phyloP scores from a whole-genome alignment of 768 basidiomycete species.

The Podaxis sp. region DNA sequence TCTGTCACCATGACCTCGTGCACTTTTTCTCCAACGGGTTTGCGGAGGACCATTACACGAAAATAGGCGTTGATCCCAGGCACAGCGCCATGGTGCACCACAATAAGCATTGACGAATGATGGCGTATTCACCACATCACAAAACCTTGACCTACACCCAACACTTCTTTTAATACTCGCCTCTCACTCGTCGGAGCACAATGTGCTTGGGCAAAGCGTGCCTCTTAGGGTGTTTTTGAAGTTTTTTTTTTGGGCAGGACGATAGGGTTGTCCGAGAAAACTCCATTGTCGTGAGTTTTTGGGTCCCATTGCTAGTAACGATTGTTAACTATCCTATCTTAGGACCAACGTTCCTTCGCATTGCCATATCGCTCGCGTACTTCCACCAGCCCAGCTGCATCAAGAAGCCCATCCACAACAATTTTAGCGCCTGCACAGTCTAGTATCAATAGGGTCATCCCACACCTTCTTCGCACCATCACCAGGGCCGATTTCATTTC shows the following conservation, averaged over 20 bases:
- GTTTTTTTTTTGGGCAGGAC: background rate
- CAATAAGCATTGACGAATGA: background rate
- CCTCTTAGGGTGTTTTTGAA: background rate
- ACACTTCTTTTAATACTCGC: background rate
- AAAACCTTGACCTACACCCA: background rate
- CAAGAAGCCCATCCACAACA: background rate
- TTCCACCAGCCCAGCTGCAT: background rate
- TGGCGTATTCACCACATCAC: background rate
- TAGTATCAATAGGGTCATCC: background rate
- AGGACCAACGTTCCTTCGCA: background rate
- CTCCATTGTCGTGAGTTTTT: background rate
- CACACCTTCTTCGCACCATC: background rate
- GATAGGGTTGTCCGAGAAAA: constrained; percentile 8
- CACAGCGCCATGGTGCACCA: background rate
- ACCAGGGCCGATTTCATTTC: background rate
- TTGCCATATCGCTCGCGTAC: background rate
- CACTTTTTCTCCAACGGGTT: background rate
- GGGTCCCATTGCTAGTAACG: background rate
- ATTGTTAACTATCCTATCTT: background rate
- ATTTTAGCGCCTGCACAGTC: background rate
- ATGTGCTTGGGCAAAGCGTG: background rate
- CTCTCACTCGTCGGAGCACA: background rate
- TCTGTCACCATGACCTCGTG: constrained; percentile 1
- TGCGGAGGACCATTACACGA: background rate
- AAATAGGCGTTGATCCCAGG: constrained; percentile 11